Evolutionary conservation across 73 alveolate species (phyloP).

Genomic region (Paramecium primaurelia): DNA sequence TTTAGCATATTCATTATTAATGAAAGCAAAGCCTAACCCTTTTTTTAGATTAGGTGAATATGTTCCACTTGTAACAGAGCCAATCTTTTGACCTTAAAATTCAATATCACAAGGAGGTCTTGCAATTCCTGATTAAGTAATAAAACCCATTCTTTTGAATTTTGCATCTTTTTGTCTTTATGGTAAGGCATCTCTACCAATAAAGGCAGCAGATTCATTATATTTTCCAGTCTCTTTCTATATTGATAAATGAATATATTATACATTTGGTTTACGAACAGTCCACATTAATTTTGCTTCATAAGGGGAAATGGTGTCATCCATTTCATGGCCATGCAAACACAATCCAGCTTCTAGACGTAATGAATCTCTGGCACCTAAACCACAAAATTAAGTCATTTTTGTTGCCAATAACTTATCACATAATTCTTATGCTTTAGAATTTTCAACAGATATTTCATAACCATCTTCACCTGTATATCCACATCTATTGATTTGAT

Average conservation of each 20-base stretch:
- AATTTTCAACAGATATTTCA: constrained; percentile 73
- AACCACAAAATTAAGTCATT: constrained; percentile 68
- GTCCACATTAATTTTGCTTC: constrained; percentile 89
- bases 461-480: constrained; percentile 98
- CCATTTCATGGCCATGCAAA: constrained; percentile 86
- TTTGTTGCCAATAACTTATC: constrained; percentile 59
- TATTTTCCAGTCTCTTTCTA: not conserved
- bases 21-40: constrained; percentile 44
- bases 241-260: not conserved
- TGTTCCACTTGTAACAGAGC: constrained; percentile 56
- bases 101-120: constrained; percentile 39
- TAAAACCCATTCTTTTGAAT: constrained; percentile 27
- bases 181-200: not conserved
- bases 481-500: constrained; percentile 77
- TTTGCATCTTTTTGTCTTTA: not conserved
- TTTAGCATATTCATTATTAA: constrained; percentile 18
- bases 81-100: not conserved
- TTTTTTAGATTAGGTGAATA: constrained; percentile 52
- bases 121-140: not conserved
- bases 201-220: not conserved
- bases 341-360: constrained; percentile 97
- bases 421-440: constrained; percentile 68
- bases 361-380: constrained; percentile 95
- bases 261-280: constrained; percentile 64
- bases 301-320: constrained; percentile 71